Evolutionary conservation across 345 rosid genomes (phyloP), one percentile per base, ranked within the genome.

Genomic region (Brassica carinata): DNA sequence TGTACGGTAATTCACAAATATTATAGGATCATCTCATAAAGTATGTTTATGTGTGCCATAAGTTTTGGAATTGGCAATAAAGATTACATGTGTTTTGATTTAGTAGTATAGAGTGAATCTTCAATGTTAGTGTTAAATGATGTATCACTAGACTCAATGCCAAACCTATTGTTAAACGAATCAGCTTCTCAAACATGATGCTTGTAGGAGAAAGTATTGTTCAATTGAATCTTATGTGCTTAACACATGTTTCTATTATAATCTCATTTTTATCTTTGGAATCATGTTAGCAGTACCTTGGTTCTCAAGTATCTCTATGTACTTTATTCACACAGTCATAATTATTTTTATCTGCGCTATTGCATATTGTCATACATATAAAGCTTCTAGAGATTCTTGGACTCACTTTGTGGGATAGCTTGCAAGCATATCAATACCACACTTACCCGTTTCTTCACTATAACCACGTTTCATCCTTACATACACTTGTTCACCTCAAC

Each of bases 401-500:
- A 19, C 63, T 81, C 67, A 81, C 88, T 88, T 88, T 45, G 85
- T 11, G 45, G 99, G 99, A 85, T 90, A 93, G 72, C 90, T 88
- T n/a, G 94, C 83, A 34, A 83, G 64, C 96, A 85, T 88, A n/a
- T 92, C 91, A 77, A 93, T 96, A 59, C 98, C 98, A 61, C 99
- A 93, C 30, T 59, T 59, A 48, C 99, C 97, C 34, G 76, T 57
- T 48, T 29, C 30, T 27, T 84, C 86, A 2, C 2, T 7, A n/a
- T 70, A 7, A 62, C 63, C 89, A 27, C 94, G 90, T 69, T 64
- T 65, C 87, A 96, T 84, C 78, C 89, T 87, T 48, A 91, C 19
- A 65, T 93, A 93, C 14, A 97, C 98, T 5, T 86, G 75, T 85
- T 96, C 98, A 18, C 99, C 99, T 96, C 97, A 95, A 17, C 45